These are phyloP conservation scores for Castanea crenata DNA, from an alignment of 306 rosid species.

Conservation along the genomic window DNA sequence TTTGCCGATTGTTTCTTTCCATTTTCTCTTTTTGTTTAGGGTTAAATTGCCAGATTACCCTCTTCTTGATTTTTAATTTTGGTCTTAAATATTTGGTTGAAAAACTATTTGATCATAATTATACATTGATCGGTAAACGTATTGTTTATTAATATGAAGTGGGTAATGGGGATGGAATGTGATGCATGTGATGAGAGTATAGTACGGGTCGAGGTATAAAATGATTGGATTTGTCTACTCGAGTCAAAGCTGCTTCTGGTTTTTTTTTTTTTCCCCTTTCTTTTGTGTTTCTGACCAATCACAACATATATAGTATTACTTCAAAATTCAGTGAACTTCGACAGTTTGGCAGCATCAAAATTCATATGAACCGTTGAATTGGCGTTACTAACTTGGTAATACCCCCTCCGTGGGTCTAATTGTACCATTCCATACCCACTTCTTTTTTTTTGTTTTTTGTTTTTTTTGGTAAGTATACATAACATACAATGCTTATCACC, in stretches of 20 bases:
- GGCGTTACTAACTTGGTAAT: neutral
- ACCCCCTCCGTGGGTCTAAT: conserved; percentile 1
- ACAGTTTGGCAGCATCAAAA: neutral
- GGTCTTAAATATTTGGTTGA: neutral
- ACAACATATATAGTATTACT: neutral
- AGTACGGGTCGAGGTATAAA: conserved; percentile 38
- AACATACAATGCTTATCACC: neutral
- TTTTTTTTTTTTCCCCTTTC: conserved; percentile 4
- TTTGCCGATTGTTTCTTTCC: conserved; percentile 1
- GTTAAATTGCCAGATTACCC: conserved; percentile 29
- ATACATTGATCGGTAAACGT: neutral
- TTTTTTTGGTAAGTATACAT: no score
- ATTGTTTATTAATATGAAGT: conserved; percentile 6
- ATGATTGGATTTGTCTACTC: conserved; percentile 39
- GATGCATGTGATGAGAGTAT: conserved; percentile 65
- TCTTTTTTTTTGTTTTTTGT: no score
- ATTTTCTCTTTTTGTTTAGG: neutral
- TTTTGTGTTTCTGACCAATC: conserved; percentile 2
- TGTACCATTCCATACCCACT: neutral
- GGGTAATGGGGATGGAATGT: conserved; percentile 34
- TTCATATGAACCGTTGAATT: neutral
- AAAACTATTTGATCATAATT: neutral
- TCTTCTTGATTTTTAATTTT: neutral
- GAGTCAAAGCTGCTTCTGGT: conserved; percentile 2
- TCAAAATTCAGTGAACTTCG: neutral